A percentile compares a stretch with the other conserved stretches of the same genome.
Conservation (phyloP, 2,329 filamentous ascomycete genomes). For the Fusarium staphyleae region DNA sequence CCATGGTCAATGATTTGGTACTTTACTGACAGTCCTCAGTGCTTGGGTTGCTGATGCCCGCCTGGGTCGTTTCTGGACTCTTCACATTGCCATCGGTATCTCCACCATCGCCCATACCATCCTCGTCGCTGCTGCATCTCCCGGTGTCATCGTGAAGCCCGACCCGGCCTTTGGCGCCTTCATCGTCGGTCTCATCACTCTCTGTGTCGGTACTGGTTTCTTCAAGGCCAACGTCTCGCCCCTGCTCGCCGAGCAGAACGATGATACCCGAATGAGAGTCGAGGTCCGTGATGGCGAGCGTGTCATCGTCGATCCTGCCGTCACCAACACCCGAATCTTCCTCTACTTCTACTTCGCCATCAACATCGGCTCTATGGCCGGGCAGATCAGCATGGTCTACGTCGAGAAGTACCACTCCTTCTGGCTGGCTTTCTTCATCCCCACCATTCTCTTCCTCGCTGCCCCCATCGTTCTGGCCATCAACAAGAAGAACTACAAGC, state of each 20-base stretch:
- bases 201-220: slow-evolving; percentile 73
- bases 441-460: slow-evolving; percentile 68
- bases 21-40: slow-evolving; percentile 39
- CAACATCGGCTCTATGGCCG: slow-evolving; percentile 69
- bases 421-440: slow-evolving; percentile 74
- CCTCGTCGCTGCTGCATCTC: slow-evolving; percentile 70
- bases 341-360: slow-evolving; percentile 67
- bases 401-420: slow-evolving; percentile 79
- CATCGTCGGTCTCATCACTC: slow-evolving; percentile 66
- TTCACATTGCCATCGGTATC: slow-evolving; percentile 70
- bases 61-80: slow-evolving; percentile 75
- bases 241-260: slow-evolving; percentile 74
- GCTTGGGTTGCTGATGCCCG: slow-evolving; percentile 71
- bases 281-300: slow-evolving; percentile 66
- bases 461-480: slow-evolving; percentile 68
- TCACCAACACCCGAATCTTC: slow-evolving; percentile 73
- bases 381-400: slow-evolving; percentile 70
- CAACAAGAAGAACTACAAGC: slow-evolving; percentile 67
- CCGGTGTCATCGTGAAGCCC: slow-evolving; percentile 64
- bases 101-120: slow-evolving; percentile 72
- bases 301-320: slow-evolving; percentile 73
- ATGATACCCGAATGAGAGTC: slow-evolving; percentile 63
- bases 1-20: background rate
- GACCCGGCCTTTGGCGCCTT: slow-evolving; percentile 69
- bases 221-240: slow-evolving; percentile 84